These are phyloP conservation scores for Kazachstania bromeliacearum DNA, from an alignment of 805 yeast genomes.

Conservation along the genomic window DNA sequence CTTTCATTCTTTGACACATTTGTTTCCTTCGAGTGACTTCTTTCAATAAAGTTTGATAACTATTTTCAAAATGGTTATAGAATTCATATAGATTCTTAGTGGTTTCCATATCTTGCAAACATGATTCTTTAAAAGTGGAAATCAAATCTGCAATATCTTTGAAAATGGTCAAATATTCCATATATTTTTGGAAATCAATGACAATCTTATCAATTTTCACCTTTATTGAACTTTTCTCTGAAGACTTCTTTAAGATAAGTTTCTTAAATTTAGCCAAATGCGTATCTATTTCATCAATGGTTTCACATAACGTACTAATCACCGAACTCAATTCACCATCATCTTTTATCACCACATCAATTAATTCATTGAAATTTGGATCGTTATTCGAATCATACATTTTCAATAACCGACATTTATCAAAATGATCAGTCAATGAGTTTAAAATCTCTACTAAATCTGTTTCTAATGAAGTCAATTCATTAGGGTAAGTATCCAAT, in stretches of 20 bases:
- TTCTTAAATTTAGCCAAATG: constrained; percentile 19
- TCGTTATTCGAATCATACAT: constrained; percentile 16
- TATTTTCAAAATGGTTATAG: constrained; percentile 39
- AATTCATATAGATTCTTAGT: constrained; percentile 36
- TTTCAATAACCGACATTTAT: constrained; percentile 49
- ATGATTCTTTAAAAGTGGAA: constrained; percentile 26
- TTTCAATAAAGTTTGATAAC: constrained; percentile 43
- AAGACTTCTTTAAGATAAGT: constrained; percentile 26
- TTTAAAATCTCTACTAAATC: constrained; percentile 63
- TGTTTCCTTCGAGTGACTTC: constrained; percentile 45
- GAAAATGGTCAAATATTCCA: constrained; percentile 24
- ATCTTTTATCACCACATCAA: constrained; percentile 43
- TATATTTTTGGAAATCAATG: constrained; percentile 20
- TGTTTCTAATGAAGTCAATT: constrained; percentile 34
- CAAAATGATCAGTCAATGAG: constrained; percentile 73
- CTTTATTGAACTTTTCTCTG: constrained; percentile 13
- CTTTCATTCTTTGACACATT: constrained; percentile 33
- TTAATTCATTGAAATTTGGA: constrained; percentile 30
- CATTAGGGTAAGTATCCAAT: constrained; percentile 17
- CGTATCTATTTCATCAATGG: constrained; percentile 24
- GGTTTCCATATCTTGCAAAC: constrained; percentile 19
- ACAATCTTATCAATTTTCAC: constrained; percentile 12
- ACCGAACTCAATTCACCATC: constrained; percentile 50
- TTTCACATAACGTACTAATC: constrained; percentile 37
- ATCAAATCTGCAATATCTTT: constrained; percentile 26